Conservation (phyloP, 805 yeast species). For the Sugiyamaella marilandica region DNA sequence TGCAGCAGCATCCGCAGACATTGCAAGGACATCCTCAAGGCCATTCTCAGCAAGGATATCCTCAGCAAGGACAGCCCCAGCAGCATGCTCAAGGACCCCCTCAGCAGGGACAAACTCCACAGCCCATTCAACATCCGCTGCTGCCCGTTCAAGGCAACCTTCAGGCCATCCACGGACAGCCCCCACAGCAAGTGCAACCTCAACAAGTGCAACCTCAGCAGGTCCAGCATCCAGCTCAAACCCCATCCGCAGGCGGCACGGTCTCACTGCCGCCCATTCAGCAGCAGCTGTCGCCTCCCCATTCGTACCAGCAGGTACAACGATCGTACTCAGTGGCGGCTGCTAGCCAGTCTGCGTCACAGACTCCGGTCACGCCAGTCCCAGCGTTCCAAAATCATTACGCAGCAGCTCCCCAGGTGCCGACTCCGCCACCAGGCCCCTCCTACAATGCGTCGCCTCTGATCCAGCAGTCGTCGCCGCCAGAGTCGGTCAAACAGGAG, state of each 20-base stretch:
- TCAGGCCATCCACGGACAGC: no score
- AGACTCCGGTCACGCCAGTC: constrained; percentile 1
- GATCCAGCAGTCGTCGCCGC: constrained; percentile 7
- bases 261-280: not conserved
- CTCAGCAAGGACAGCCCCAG: not conserved
- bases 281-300: constrained; percentile 3
- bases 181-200: no score
- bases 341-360: not conserved
- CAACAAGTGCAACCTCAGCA: not conserved
- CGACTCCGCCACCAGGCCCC: constrained; percentile 7
- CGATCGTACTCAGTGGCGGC: not conserved
- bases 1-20: not conserved
- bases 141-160: no score
- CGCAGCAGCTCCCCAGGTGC: not conserved
- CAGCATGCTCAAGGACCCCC: no score
- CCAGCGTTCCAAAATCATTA: not conserved
- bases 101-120: not conserved
- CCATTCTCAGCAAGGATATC: not conserved
- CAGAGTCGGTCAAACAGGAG: not conserved
- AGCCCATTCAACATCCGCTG: not conserved
- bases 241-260: not conserved
- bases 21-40: no score
- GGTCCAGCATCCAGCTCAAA: constrained; percentile 5
- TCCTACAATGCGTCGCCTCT: constrained; percentile 1
- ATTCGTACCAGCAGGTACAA: not conserved